phyloP scores from a whole-genome alignment of 129 eudicot species.

The Arctium lappa region DNA sequence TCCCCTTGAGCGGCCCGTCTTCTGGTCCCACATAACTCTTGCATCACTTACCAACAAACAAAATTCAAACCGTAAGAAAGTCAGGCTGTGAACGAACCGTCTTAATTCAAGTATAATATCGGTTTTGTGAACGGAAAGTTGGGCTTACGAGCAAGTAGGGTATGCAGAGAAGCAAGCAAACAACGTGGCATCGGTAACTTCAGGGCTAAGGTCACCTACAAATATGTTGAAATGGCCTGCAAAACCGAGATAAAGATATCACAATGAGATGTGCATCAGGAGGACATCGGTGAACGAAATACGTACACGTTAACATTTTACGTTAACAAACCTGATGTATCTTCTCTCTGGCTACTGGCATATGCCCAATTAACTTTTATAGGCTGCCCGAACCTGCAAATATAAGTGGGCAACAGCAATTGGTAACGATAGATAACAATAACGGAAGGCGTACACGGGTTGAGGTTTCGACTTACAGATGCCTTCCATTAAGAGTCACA shows the following conservation, averaged over 20 bases:
- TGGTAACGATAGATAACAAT: neutral
- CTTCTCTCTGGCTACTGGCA: constrained; percentile 89
- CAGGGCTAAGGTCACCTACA: constrained; percentile 94
- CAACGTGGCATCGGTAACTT: constrained; percentile 89
- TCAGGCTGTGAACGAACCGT: neutral
- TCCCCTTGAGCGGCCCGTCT: constrained; percentile 88
- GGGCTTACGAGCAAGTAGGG: constrained; percentile 80
- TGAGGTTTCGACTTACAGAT: constrained; percentile 54
- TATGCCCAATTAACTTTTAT: constrained; percentile 89
- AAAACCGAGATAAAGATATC: neutral
- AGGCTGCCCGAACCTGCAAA: constrained; percentile 86
- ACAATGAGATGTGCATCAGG: neutral
- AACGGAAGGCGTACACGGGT: neutral
- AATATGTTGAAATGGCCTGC: constrained; percentile 81
- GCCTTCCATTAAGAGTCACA: constrained; percentile 75
- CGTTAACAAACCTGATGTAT: constrained; percentile 57
- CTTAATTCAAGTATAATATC: neutral
- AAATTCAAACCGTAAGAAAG: neutral
- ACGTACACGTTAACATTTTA: neutral
- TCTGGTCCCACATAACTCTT: constrained; percentile 96
- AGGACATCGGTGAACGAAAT: neutral
- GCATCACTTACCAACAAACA: constrained; percentile 56
- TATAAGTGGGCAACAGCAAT: neutral
- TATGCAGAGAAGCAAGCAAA: constrained; percentile 81
- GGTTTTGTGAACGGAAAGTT: neutral